Evolutionary conservation across 2,329 filamentous ascomycete genomes (phyloP), one percentile per base, ranked within the genome.

Genomic region (Fusarium pseudonygamai): DNA sequence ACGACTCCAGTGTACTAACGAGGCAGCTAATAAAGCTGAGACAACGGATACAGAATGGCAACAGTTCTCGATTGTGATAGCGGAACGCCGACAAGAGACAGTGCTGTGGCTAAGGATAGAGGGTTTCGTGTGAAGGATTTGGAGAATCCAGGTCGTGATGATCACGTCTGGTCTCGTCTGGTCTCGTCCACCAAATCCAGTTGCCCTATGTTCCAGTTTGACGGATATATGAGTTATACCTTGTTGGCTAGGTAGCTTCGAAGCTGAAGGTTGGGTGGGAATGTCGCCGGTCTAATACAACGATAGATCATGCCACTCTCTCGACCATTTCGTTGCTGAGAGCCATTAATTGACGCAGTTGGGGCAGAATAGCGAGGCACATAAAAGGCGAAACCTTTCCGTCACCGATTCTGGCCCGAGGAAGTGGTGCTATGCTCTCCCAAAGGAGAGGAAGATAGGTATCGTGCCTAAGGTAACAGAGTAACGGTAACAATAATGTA

Each of bases 61-160:
- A 20, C 42, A n/a, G 24, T 75, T 40, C 39, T n/a, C 30, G 26
- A 74, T 64, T 68, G 73, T 61, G 65, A 56, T 42, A 43, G 60
- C 65, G 64, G 55, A 61, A 45, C 28, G 46, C 40, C 24, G 20
- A 30, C n/a, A 22, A 30, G 34, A 47, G 15, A 67, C 47, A 63
- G 65, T 64, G 56, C 47, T 40, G 39, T 52, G 55, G 45, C 39
- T 30, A 56, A 45, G 36, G 49, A 53, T 40, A 60, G 49, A 45
- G 49, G 30, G 24, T 57, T 62, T 42, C 34, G 46, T 42, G 47
- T 45, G 28, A 34, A n/a, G 20, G 26, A 45, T 50, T 57, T 37
- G 55, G 46, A 40, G 30, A 36, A 26, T 49, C 26, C 40, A 37
- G 52, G 40, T 45, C 45, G 64, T 56, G 50, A 32, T 28, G 36